These are phyloP conservation scores for Rhizopogon vinicolor DNA, from an alignment of 768 basidiomycete species.

Conservation along the genomic window DNA sequence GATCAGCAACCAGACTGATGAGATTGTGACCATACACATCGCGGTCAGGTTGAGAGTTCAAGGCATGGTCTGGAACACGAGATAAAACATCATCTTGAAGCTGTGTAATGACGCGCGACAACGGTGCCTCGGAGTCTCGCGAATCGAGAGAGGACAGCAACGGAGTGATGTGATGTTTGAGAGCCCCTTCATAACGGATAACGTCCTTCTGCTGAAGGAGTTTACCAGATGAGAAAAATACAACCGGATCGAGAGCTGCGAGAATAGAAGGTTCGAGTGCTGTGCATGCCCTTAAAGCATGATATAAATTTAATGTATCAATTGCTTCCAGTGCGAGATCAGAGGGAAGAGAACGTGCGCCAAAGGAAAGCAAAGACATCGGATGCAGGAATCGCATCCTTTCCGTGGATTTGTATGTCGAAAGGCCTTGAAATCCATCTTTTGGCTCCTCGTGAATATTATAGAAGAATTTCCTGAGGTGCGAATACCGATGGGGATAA, in stretches of 20 bases:
- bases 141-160: conserved; percentile 35
- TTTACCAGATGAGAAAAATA: conserved; percentile 37
- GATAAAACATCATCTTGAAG: conserved; percentile 36
- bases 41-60: conserved; percentile 30
- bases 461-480: conserved; percentile 66
- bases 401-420: conserved; percentile 30
- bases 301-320: conserved; percentile 52
- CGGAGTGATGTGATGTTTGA: conserved; percentile 41
- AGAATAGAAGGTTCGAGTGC: conserved; percentile 19
- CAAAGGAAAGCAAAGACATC: conserved; percentile 52
- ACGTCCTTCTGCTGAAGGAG: conserved; percentile 58
- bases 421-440: conserved; percentile 31
- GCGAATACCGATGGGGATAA: conserved; percentile 68
- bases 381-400: conserved; percentile 60
- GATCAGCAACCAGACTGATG: conserved; percentile 50
- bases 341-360: conserved; percentile 44
- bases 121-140: conserved; percentile 24
- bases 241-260: conserved; percentile 34
- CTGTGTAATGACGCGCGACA: conserved; percentile 34
- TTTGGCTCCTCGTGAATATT: conserved; percentile 21
- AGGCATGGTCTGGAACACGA: conserved; percentile 11
- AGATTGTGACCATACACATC: conserved; percentile 37
- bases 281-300: conserved; percentile 30
- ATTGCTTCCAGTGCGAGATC: conserved; percentile 61
- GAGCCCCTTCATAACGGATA: conserved; percentile 47